Base-by-base conservation (phyloP, 225 moss, liverwort and hornwort genomes). In the Ulota crispa region DNA sequence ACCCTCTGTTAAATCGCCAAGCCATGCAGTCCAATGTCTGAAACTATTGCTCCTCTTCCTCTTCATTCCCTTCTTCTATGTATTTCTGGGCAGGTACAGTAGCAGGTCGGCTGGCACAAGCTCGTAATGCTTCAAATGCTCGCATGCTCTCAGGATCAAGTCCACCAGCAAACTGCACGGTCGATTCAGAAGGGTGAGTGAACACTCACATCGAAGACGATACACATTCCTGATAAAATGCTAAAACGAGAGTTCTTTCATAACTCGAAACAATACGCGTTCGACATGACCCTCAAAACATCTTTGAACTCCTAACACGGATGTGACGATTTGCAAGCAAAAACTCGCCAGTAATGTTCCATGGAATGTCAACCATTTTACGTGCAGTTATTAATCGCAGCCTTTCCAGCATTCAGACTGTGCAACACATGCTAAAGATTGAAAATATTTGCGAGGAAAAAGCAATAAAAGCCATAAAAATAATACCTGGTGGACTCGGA, bases 81-180 rank as follows among this genome's bases (percentile, higher is more conserved):
- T 59, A 70, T 21, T 76, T 50, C 9, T 41, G 69, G 37, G 26
- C 28, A 28, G 34, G 36, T 67, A 64, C 52, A 41, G 71, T 76
- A 42, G 47, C 70, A 43, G 86, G 87, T 82, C 85, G 89, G 68
- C 85, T 94, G 19, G 94, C 95, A 11, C 92, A 85, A 45, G 57
- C 84, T 41, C 92, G 93, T 65, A 95, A 85, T 69, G 90, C 92
- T 79, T 95, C 95, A 82, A 95, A 95, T 61, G 92, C 92, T 87
- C 70, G 90, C 95, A 95, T 95, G 78, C 90, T 94, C 55, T 95
- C 92, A 43, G 91, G 93, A 74, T 95, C 95, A 69, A 95, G 94
- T 26, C 95, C 94, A 66, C 94, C 95, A 82, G 95, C 92, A 78
- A 95, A 95, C 92, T 95, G 91, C 82, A 30, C 21, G 12, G 57